Conservation (phyloP, 352 stramenopile genomes). For the Albugo candida region DNA sequence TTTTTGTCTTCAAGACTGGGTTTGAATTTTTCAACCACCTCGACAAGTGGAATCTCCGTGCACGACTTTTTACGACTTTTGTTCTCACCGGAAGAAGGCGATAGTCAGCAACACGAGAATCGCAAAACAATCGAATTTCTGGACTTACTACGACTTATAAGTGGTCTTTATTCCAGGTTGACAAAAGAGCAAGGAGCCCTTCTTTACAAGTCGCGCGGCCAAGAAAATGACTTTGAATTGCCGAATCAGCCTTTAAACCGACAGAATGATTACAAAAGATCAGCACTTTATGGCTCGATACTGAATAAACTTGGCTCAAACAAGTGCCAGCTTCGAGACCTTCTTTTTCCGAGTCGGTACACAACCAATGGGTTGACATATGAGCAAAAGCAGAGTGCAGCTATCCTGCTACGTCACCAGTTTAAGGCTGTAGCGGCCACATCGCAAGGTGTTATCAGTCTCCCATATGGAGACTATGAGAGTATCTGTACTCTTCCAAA, state of each 20-base stretch:
- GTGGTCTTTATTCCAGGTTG: constrained; percentile 17
- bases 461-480: constrained; percentile 49
- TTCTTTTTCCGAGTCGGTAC: neutral
- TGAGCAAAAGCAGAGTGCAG: constrained; percentile 29
- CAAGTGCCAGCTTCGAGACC: neutral
- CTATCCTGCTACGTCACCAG: constrained; percentile 42
- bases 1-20: constrained; percentile 36
- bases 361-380: too few relatives aligned
- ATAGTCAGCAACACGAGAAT: constrained; percentile 1
- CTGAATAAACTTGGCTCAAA: neutral
- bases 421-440: constrained; percentile 52
- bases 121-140: constrained; percentile 19
- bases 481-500: constrained; percentile 35
- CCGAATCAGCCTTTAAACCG: too few relatives aligned
- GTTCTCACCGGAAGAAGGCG: constrained; percentile 17
- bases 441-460: constrained; percentile 26
- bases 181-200: too few relatives aligned
- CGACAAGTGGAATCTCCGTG: constrained; percentile 15
- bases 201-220: too few relatives aligned
- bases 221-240: too few relatives aligned
- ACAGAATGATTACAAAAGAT: too few relatives aligned
- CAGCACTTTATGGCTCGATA: neutral
- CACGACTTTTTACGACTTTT: constrained; percentile 40
- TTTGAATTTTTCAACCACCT: constrained; percentile 23
- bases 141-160: constrained; percentile 41